Percentiles rank a stretch among this genome's conserved stretches.
phyloP scores from a whole-genome alignment of 495 filamentous ascomycete genomes.

The Clavariopsis aquatica region DNA sequence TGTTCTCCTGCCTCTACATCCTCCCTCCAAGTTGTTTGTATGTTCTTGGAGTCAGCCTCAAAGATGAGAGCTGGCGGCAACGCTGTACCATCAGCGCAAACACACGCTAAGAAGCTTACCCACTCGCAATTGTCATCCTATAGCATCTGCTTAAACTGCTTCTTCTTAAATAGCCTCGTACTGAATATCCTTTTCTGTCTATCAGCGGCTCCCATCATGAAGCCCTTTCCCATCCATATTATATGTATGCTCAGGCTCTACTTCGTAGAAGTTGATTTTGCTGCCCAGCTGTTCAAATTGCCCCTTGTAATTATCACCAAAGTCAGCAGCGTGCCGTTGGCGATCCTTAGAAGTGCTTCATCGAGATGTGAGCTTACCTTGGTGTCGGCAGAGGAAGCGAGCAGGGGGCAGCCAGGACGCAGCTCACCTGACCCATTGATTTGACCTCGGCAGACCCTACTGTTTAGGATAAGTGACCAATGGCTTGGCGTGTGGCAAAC shows the following conservation, averaged over 20 bases:
- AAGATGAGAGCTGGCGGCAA: conserved; percentile 33
- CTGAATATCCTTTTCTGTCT: conserved; percentile 10
- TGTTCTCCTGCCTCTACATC: conserved; percentile 23
- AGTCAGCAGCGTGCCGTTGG: conserved; percentile 13
- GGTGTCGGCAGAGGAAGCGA: conserved; percentile 19
- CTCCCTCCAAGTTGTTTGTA: conserved; percentile 22
- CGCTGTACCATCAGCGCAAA: conserved; percentile 27
- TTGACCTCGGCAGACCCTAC: too few species aligned
- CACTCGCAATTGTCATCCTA: conserved; percentile 28
- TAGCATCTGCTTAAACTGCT: conserved; percentile 9
- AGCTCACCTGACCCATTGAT: too few species aligned
- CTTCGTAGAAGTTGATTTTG: conserved; percentile 32
- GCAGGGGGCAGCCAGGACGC: too few species aligned
- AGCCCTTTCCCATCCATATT: conserved; percentile 41
- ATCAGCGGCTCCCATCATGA: conserved; percentile 26
- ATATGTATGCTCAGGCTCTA: conserved; percentile 31
- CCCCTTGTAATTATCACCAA: conserved; percentile 11
- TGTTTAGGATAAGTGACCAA: too few species aligned
- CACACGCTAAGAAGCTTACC: conserved; percentile 29
- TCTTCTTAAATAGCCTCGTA: conserved; percentile 3
- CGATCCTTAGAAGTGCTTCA: conserved; percentile 10
- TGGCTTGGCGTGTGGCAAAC: too few species aligned
- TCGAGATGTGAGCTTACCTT: conserved; percentile 6
- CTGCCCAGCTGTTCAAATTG: conserved; percentile 11
- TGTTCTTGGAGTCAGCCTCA: conserved; percentile 13